Percentiles rank a stretch among this genome's conserved stretches.
Evolutionary conservation across 176 grass and related monocot species (phyloP).

Genomic region (Aegilops speltoides): DNA sequence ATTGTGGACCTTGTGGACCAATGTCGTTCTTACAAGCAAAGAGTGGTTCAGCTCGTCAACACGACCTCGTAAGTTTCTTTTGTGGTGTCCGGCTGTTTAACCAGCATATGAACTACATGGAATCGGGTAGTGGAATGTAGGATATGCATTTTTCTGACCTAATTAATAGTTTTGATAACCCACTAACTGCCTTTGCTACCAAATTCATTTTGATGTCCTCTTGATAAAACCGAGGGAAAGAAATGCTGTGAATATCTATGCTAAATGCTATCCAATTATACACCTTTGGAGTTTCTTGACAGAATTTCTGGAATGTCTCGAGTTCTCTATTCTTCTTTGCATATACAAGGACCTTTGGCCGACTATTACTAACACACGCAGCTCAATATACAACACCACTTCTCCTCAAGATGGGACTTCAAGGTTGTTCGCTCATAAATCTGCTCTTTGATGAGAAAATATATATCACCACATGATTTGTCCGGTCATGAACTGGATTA

Average conservation of each 20-base stretch:
- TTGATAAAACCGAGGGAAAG: background rate
- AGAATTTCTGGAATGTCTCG: background rate
- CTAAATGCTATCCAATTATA: background rate
- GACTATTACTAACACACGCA: background rate
- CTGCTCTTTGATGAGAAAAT: background rate
- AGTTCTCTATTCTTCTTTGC: background rate
- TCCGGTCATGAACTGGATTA: background rate
- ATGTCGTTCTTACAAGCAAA: conserved; percentile 74
- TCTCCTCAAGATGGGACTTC: background rate
- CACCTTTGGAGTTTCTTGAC: background rate
- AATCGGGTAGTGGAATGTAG: background rate
- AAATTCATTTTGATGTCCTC: background rate
- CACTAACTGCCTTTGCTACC: background rate
- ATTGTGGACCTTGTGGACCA: conserved; percentile 88
- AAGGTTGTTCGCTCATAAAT: background rate
- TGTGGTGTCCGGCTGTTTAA: conserved; percentile 5
- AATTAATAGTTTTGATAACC: conserved; percentile 2
- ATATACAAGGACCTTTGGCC: background rate
- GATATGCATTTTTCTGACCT: background rate
- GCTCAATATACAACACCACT: background rate
- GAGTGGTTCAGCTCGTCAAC: conserved; percentile 78
- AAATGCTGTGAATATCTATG: background rate
- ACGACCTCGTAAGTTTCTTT: conserved; percentile 64
- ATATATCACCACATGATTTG: background rate
- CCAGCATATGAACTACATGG: conserved; percentile 2